Conservation (phyloP, 345 rosid genomes). For the Psidium friedrichsthalianum region DNA sequence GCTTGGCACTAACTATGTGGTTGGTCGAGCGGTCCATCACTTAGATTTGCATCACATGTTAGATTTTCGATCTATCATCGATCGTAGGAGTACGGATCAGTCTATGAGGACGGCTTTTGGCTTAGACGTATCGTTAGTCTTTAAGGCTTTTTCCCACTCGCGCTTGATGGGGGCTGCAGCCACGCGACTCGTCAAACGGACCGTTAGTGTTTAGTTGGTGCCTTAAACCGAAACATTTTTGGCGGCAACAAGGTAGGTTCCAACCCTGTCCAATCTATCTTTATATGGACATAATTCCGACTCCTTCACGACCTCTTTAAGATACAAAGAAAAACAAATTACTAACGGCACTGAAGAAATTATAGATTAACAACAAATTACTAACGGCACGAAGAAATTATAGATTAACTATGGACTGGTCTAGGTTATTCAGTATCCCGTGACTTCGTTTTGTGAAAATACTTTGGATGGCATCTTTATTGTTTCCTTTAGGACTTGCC, state of each 20-base stretch:
- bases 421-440: too few relatives aligned
- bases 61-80: accelerated
- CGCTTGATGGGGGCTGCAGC: accelerated
- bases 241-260: accelerated
- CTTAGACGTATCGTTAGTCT: not conserved
- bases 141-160: not conserved
- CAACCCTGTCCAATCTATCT: not conserved
- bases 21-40: accelerated
- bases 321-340: not conserved
- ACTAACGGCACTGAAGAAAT: too few relatives aligned
- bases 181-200: accelerated
- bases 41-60: not conserved
- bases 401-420: too few relatives aligned
- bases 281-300: not conserved
- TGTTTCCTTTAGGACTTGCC: too few relatives aligned
- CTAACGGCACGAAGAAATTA: too few relatives aligned
- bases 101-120: accelerated
- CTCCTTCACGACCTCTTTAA: not conserved
- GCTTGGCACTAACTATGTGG: too few relatives aligned
- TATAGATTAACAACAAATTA: too few relatives aligned
- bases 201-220: not conserved
- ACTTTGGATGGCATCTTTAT: too few relatives aligned
- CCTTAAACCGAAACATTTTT: not conserved
- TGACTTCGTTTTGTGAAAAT: too few relatives aligned
- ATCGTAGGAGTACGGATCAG: not conserved